A percentile compares a stretch with the other conserved stretches of the same genome.
These are phyloP conservation scores for Hemisphaericaspora lyxosophila DNA, from an alignment of 1,139 yeast genomes.

Conservation along the genomic window DNA sequence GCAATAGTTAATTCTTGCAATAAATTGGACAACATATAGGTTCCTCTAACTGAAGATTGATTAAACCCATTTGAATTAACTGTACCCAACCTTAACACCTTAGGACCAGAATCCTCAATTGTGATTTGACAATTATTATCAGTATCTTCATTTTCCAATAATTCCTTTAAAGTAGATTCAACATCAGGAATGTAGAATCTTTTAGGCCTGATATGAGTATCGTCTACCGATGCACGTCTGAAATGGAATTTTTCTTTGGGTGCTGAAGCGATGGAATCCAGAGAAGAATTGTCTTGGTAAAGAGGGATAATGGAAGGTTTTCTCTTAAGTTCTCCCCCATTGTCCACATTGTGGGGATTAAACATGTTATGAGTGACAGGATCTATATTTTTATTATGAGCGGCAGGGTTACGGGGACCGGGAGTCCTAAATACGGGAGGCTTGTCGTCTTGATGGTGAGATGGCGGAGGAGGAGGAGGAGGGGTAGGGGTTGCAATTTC, in stretches of 20 bases:
- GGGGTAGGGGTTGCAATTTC: not conserved
- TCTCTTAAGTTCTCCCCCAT: conserved; percentile 11
- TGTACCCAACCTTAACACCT: conserved; percentile 78
- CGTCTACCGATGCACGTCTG: conserved; percentile 72
- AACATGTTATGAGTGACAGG: not conserved
- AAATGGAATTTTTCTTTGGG: conserved; percentile 16
- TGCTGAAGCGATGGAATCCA: conserved; percentile 13
- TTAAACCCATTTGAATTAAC: conserved; percentile 80
- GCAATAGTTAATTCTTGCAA: conserved; percentile 91
- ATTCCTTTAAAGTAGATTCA: conserved; percentile 66
- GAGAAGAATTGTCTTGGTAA: conserved; percentile 21
- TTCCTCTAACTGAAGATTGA: conserved; percentile 76
- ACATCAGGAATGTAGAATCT: conserved; percentile 75
- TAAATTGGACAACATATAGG: conserved; percentile 85
- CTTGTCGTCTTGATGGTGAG: not conserved
- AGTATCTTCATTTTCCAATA: conserved; percentile 80
- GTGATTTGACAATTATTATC: conserved; percentile 86
- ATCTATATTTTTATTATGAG: not conserved
- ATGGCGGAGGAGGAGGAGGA: not conserved
- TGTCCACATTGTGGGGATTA: not conserved
- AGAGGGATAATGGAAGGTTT: conserved; percentile 38
- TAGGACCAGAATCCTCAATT: conserved; percentile 92
- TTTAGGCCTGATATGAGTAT: conserved; percentile 42
- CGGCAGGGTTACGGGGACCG: not conserved
- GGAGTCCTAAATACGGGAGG: not conserved